Evolutionary conservation across 768 basidiomycete species (phyloP).

Genomic region (Tylopilus felleus): DNA sequence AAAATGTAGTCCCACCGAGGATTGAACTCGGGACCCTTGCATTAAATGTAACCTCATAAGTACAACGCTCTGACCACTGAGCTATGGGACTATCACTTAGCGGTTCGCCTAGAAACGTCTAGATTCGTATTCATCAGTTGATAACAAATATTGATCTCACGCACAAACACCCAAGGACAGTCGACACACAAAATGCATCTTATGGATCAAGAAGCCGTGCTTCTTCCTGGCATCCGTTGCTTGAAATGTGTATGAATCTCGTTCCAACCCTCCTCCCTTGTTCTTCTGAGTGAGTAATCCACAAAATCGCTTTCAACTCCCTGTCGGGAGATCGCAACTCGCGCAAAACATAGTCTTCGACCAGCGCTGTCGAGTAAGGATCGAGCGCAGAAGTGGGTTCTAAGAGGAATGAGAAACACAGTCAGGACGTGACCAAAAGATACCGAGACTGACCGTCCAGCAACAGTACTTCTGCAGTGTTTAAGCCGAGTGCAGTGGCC

Average conservation of each 20-base stretch:
- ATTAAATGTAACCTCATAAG: constrained; percentile 53
- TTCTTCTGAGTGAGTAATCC: constrained; percentile 87
- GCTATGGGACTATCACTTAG: constrained; percentile 45
- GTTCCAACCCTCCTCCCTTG: constrained; percentile 75
- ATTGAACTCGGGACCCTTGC: constrained; percentile 64
- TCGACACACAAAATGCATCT: neutral
- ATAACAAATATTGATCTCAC: neutral
- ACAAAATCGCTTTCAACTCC: constrained; percentile 67
- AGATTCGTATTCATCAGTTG: neutral
- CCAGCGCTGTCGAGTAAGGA: constrained; percentile 54
- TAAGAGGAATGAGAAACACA: constrained; percentile 28
- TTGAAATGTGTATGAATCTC: constrained; percentile 52
- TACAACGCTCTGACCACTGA: constrained; percentile 64
- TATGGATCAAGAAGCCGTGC: constrained; percentile 27
- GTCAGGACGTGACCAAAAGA: neutral
- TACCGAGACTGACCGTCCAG: constrained; percentile 59
- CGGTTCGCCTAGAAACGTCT: fast-evolving
- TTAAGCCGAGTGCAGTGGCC: constrained; percentile 68
- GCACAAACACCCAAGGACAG: too few species aligned
- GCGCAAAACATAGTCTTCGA: constrained; percentile 59
- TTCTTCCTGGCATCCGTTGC: constrained; percentile 45
- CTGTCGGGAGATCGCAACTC: constrained; percentile 48
- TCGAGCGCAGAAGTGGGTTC: constrained; percentile 92
- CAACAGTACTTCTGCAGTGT: constrained; percentile 74
- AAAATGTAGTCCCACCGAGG: constrained; percentile 57